These are phyloP conservation scores for Malus hybrid DNA, from an alignment of 331 rosid genomes.

Conservation along the genomic window DNA sequence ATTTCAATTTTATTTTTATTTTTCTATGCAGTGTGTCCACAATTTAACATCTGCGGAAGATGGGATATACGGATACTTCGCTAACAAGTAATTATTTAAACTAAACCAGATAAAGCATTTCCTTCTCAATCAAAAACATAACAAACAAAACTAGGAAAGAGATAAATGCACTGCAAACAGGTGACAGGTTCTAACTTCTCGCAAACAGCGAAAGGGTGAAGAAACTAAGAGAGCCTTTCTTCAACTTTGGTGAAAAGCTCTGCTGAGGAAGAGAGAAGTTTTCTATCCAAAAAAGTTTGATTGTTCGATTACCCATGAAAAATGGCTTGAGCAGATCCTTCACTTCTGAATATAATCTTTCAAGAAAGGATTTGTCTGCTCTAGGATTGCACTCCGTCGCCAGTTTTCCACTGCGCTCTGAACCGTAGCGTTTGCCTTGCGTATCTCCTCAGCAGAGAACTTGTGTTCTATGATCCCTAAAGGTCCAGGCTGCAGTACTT, in stretches of 20 bases:
- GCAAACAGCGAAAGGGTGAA: not conserved
- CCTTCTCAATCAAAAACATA: not conserved
- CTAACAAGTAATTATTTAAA: not conserved
- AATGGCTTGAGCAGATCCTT: conserved; percentile 4
- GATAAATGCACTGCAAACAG: not conserved
- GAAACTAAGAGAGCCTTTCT: not conserved
- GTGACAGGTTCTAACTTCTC: not conserved
- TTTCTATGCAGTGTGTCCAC: not conserved
- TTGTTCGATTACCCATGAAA: not conserved
- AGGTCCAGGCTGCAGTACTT: conserved; percentile 91
- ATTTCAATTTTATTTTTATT: too few relatives aligned
- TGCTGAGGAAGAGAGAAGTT: not conserved
- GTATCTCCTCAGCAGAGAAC: conserved; percentile 68
- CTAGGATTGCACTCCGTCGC: conserved; percentile 44
- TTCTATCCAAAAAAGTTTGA: not conserved
- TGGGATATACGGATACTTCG: not conserved
- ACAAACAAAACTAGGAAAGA: not conserved
- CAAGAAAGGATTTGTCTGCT: conserved; percentile 28
- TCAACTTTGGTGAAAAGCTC: not conserved
- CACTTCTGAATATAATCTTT: conserved; percentile 43
- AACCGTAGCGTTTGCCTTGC: conserved; percentile 50
- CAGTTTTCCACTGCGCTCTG: conserved; percentile 62
- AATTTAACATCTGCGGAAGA: not conserved
- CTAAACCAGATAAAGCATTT: not conserved
- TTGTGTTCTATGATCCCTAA: conserved; percentile 80